phyloP scores from a whole-genome alignment of 2,329 filamentous ascomycete species.

The Cordyceps farinosa region DNA sequence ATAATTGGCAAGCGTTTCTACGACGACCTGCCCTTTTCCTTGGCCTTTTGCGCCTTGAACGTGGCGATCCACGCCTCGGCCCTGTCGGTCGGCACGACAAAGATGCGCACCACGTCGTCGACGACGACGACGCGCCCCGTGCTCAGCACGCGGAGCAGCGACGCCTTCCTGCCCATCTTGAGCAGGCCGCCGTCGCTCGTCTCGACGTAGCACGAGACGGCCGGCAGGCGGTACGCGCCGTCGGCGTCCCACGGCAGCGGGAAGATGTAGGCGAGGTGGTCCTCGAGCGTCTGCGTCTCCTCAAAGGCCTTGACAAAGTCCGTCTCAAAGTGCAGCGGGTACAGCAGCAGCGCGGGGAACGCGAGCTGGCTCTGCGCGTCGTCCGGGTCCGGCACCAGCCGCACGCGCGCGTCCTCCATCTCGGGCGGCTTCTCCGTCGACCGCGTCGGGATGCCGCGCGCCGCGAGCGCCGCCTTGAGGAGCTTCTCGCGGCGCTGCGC shows the following conservation, averaged over 20 bases:
- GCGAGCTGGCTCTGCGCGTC: conserved; percentile 68
- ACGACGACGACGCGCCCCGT: conserved; percentile 81
- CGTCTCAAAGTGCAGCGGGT: conserved; percentile 75
- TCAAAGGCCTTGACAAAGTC: conserved; percentile 88
- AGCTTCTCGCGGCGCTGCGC: conserved; percentile 56
- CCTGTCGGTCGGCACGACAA: conserved; percentile 70
- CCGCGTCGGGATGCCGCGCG: conserved; percentile 66
- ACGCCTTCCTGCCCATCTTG: conserved; percentile 84
- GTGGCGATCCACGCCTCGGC: conserved; percentile 76
- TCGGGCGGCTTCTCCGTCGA: conserved; percentile 71
- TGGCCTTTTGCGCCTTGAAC: conserved; percentile 71
- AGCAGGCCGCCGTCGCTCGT: conserved; percentile 74
- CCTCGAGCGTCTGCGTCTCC: conserved; percentile 69
- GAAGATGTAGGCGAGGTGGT: conserved; percentile 82
- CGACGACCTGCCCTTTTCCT: conserved; percentile 35
- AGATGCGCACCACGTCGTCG: conserved; percentile 79
- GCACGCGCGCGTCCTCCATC: conserved; percentile 76
- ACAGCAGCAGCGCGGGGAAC: conserved; percentile 80
- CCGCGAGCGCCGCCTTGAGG: conserved; percentile 62
- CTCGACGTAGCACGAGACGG: conserved; percentile 87
- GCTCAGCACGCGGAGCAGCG: conserved; percentile 68
- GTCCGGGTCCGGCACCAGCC: conserved; percentile 66
- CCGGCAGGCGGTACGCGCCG: conserved; percentile 59
- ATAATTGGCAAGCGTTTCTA: background rate
- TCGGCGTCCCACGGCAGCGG: conserved; percentile 81